These are phyloP conservation scores for Hsuehochloa calcarea DNA, from an alignment of 176 grass and related monocot genomes.

Conservation along the genomic window DNA sequence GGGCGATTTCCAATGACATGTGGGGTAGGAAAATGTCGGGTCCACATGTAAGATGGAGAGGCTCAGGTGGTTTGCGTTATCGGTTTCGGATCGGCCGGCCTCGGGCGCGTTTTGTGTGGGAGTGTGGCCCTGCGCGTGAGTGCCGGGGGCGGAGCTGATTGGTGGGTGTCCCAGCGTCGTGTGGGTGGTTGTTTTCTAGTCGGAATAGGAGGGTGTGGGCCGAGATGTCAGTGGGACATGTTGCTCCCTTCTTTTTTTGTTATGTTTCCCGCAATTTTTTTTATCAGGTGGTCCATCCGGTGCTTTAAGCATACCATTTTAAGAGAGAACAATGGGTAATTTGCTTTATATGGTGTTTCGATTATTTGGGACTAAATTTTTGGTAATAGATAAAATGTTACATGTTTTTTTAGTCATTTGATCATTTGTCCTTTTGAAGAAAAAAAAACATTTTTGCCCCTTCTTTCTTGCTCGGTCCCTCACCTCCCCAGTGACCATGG, in stretches of 20 bases:
- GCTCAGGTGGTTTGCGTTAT: neutral
- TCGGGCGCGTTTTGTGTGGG: slow-evolving; percentile 24
- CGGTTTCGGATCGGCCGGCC: slow-evolving; percentile 36
- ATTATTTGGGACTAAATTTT: no score
- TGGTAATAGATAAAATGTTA: no score
- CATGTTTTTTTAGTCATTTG: no score
- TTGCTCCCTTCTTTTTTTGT: no score
- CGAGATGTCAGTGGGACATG: neutral
- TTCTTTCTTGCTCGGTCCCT: no score
- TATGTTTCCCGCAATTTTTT: neutral
- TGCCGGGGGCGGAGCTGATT: slow-evolving; percentile 39
- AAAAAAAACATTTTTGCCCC: no score
- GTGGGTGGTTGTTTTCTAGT: slow-evolving; percentile 19
- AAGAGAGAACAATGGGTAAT: no score
- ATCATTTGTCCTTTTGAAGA: no score
- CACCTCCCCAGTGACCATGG: no score
- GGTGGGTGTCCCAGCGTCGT: neutral
- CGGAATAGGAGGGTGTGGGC: neutral
- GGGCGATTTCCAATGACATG: neutral
- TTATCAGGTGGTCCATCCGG: neutral
- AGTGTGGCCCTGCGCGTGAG: neutral
- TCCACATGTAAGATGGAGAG: neutral
- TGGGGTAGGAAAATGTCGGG: neutral
- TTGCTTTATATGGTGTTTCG: no score
- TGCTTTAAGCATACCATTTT: neutral